Evolutionary conservation across 2,329 filamentous ascomycete genomes (phyloP).

Genomic region (Pseudogymnoascus pannorum): DNA sequence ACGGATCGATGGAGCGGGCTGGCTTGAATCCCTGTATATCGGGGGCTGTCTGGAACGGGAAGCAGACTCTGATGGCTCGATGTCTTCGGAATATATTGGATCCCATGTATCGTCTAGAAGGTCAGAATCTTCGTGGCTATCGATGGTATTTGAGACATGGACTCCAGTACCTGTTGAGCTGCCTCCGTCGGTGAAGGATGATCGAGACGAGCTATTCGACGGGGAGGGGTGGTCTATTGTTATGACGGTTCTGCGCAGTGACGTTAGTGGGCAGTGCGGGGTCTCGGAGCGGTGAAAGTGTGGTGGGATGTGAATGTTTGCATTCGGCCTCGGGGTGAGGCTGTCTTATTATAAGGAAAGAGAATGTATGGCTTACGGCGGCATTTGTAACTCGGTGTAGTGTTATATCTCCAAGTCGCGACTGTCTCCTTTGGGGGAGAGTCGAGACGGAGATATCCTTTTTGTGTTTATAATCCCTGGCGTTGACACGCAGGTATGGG

Average conservation of each 20-base stretch:
- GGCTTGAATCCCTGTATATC: constrained; percentile 23
- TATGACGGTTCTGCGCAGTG: constrained; percentile 19
- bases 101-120: constrained; percentile 29
- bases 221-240: constrained; percentile 20
- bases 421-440: constrained; percentile 28
- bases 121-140: constrained; percentile 34
- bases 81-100: constrained; percentile 38
- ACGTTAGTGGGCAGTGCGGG: constrained; percentile 11
- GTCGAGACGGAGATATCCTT: constrained; percentile 27
- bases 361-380: constrained; percentile 18
- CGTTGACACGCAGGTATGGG: neutral
- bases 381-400: constrained; percentile 12
- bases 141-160: constrained; percentile 27
- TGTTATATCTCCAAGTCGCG: constrained; percentile 27
- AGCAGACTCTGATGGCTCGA: constrained; percentile 53
- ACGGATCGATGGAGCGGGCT: constrained; percentile 29
- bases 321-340: neutral
- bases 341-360: neutral
- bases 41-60: constrained; percentile 32
- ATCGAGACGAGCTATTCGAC: constrained; percentile 21
- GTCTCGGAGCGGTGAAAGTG: constrained; percentile 9
- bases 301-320: neutral
- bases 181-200: constrained; percentile 26
- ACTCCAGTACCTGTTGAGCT: constrained; percentile 26
- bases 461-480: constrained; percentile 9